Evolutionary conservation across 192 early-diverging fungal species (phyloP).

Genomic region (Paraglomus brasilianum): DNA sequence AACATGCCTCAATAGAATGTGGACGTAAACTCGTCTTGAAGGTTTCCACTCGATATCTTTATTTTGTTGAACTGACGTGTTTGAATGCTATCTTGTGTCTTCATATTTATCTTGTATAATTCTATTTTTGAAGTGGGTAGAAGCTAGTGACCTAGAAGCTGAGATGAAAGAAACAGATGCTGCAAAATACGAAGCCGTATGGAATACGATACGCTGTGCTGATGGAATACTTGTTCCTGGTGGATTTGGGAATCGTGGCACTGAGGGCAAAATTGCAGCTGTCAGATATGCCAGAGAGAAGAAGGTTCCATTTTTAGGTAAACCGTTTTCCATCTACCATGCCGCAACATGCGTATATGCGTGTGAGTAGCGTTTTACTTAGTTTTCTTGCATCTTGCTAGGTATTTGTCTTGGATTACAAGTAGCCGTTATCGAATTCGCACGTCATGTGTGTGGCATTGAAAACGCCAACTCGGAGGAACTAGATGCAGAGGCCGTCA

Average conservation of each 20-base stretch:
- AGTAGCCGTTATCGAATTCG: conserved; percentile 96
- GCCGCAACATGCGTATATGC: too few relatives aligned
- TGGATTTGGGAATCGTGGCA: conserved; percentile 95
- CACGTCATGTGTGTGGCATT: conserved; percentile 87
- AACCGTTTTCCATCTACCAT: not conserved
- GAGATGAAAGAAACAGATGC: conserved; percentile 73
- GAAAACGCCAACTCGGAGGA: conserved; percentile 82
- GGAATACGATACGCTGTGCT: conserved; percentile 85
- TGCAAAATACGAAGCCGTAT: conserved; percentile 93
- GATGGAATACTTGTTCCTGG: conserved; percentile 96
- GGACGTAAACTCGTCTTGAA: conserved; percentile 78
- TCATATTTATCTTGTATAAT: conserved; percentile 32
- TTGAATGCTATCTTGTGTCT: conserved; percentile 18
- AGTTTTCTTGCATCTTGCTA: not conserved
- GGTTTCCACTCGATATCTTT: conserved; percentile 25
- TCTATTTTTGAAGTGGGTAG: conserved; percentile 74
- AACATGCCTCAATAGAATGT: conserved; percentile 88
- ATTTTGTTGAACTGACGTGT: conserved; percentile 18
- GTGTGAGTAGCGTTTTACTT: not conserved
- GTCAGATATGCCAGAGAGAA: conserved; percentile 98
- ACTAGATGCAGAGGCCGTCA: conserved; percentile 68
- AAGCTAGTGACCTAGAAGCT: conserved; percentile 88
- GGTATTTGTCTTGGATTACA: conserved; percentile 95
- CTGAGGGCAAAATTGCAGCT: conserved; percentile 93
- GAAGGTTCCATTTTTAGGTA: conserved; percentile 92